phyloP scores from a whole-genome alignment of 306 rosid species.

The Inga oerstediana region DNA sequence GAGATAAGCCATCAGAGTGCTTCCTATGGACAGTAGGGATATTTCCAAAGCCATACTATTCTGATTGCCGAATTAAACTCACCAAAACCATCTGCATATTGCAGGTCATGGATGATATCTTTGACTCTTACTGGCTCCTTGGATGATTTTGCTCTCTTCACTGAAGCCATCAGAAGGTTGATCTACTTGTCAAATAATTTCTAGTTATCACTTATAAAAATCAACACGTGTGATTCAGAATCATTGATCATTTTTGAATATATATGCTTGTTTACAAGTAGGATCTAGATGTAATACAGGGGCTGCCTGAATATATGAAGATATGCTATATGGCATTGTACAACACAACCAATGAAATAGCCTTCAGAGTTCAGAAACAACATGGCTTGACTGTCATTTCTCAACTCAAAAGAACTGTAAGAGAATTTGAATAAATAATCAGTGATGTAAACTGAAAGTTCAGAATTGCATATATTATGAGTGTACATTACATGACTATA shows the following conservation, averaged over 20 bases:
- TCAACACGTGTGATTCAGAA: background rate
- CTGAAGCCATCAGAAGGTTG: constrained; percentile 47
- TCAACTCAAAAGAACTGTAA: constrained; percentile 44
- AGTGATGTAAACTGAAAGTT: background rate
- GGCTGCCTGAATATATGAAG: constrained; percentile 48
- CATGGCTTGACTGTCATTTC: constrained; percentile 35
- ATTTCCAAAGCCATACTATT: constrained; percentile 42
- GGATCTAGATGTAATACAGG: constrained; percentile 53
- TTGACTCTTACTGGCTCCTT: constrained; percentile 47
- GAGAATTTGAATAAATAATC: background rate
- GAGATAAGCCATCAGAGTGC: constrained; percentile 57
- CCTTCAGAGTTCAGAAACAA: constrained; percentile 41
- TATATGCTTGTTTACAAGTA: constrained; percentile 31
- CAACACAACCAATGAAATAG: constrained; percentile 49
- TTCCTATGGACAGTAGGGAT: constrained; percentile 52
- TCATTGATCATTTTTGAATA: background rate
- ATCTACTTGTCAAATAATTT: background rate
- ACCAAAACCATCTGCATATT: constrained; percentile 44
- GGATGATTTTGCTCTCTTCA: constrained; percentile 51
- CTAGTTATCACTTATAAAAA: background rate
- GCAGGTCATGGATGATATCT: constrained; percentile 48
- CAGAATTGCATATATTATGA: too few relatives aligned
- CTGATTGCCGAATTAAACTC: constrained; percentile 45
- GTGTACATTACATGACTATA: too few relatives aligned
- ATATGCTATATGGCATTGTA: constrained; percentile 52